A percentile compares a stretch with the other conserved stretches of the same genome.
phyloP scores from a whole-genome alignment of 768 basidiomycete genomes.

The Pisolithus sp. region DNA sequence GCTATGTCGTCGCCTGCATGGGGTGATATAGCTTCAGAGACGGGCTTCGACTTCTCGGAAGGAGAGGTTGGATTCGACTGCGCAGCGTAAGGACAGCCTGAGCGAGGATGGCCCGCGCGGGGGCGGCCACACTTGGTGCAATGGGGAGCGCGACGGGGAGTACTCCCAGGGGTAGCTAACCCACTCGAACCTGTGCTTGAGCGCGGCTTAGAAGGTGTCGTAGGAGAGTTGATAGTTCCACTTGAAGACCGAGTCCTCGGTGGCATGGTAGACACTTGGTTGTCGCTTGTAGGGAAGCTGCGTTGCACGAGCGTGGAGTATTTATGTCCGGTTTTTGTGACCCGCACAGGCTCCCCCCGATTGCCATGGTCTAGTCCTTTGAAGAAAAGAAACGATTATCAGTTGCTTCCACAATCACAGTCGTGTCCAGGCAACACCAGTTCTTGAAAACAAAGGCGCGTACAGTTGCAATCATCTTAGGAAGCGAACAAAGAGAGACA shows the following conservation, averaged over 20 bases:
- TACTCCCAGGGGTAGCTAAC: slow-evolving; percentile 24
- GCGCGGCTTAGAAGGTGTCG: slow-evolving; percentile 22
- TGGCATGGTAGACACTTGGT: slow-evolving; percentile 10
- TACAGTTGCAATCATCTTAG: too few species aligned
- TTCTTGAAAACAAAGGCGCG: too few species aligned
- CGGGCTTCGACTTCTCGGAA: slow-evolving; percentile 3
- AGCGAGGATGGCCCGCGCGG: slow-evolving; percentile 53
- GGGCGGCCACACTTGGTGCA: slow-evolving; percentile 54
- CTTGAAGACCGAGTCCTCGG: slow-evolving; percentile 23
- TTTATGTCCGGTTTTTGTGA: too few species aligned
- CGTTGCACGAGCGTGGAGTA: too few species aligned
- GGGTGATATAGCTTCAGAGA: not conserved
- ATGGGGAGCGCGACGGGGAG: slow-evolving; percentile 45
- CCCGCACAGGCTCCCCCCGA: too few species aligned
- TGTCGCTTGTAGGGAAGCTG: too few species aligned
- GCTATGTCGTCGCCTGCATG: slow-evolving; percentile 26
- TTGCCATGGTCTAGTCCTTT: too few species aligned
- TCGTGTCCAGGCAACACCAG: not conserved
- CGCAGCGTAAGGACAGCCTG: slow-evolving; percentile 48
- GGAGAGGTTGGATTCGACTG: slow-evolving; percentile 17
- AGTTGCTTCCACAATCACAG: not conserved
- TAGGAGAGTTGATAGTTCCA: slow-evolving; percentile 10
- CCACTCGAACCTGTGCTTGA: slow-evolving; percentile 4
- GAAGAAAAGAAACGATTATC: not conserved
- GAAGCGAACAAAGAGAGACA: too few species aligned